These are phyloP conservation scores for Phytophthora ramorum DNA, from an alignment of 352 stramenopile genomes.

Conservation along the genomic window DNA sequence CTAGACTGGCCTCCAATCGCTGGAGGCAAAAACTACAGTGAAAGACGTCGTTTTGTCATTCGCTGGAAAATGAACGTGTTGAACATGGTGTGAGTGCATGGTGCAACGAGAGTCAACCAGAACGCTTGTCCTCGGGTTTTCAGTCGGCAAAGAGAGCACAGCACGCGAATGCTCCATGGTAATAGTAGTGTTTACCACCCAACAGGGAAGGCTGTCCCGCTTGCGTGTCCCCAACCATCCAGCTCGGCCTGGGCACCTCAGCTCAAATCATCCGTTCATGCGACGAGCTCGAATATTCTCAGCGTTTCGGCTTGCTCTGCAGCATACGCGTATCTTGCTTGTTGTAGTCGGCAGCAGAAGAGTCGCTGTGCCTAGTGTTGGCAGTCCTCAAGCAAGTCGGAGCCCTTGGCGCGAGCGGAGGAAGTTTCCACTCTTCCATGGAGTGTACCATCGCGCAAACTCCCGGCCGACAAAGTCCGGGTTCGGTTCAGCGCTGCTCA, in stretches of 20 bases:
- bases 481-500: constrained; percentile 41
- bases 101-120: constrained; percentile 2
- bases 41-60: constrained; percentile 4
- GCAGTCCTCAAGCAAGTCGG: not conserved
- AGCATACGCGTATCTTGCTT: constrained; percentile 26
- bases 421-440: constrained; percentile 30
- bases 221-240: constrained; percentile 15
- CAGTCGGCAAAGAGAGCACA: constrained; percentile 12
- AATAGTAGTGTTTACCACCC: constrained; percentile 13
- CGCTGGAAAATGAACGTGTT: constrained; percentile 16
- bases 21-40: no score
- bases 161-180: not conserved
- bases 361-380: constrained; percentile 15
- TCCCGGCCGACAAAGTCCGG: not conserved
- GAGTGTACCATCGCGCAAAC: constrained; percentile 4
- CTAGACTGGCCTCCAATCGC: no score
- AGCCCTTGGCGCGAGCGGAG: constrained; percentile 4
- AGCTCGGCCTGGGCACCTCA: constrained; percentile 19
- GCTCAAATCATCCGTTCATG: constrained; percentile 21
- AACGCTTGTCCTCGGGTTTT: not conserved
- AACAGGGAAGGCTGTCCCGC: constrained; percentile 18
- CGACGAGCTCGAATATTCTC: constrained; percentile 7
- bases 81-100: constrained; percentile 10
- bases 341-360: constrained; percentile 31
- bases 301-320: constrained; percentile 7